Evolutionary conservation across 2,329 filamentous ascomycete genomes (phyloP).

Genomic region (Akanthomyces muscarius): DNA sequence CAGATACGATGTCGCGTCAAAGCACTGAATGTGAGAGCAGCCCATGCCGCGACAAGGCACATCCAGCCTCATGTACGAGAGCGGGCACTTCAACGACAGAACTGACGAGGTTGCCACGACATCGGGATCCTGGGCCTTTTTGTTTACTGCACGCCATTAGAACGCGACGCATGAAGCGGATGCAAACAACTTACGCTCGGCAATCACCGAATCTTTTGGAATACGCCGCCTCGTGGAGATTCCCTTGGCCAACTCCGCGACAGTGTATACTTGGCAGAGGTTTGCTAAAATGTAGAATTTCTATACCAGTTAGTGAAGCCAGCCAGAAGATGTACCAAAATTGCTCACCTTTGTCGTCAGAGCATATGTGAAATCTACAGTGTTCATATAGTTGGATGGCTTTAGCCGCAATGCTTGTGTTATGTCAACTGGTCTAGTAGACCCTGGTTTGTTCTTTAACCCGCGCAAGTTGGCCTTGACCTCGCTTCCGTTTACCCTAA

Average conservation of each 20-base stretch:
- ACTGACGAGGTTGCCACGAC: slow-evolving; percentile 85
- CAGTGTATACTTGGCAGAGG: slow-evolving; percentile 68
- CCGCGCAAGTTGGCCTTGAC: slow-evolving; percentile 91
- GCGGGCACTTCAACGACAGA: slow-evolving; percentile 86
- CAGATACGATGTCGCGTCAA: slow-evolving; percentile 87
- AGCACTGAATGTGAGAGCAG: slow-evolving; percentile 91
- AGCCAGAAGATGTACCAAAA: slow-evolving; percentile 21
- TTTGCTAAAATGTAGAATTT: slow-evolving; percentile 70
- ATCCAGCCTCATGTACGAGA: slow-evolving; percentile 78
- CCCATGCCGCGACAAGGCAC: slow-evolving; percentile 73
- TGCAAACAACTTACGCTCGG: slow-evolving; percentile 62
- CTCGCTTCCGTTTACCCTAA: slow-evolving; percentile 84
- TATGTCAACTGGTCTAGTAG: slow-evolving; percentile 89
- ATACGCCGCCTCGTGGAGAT: slow-evolving; percentile 69
- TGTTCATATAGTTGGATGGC: slow-evolving; percentile 69
- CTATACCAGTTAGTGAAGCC: slow-evolving; percentile 36
- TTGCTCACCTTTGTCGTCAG: slow-evolving; percentile 74
- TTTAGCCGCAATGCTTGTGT: slow-evolving; percentile 67
- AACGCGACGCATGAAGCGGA: background rate
- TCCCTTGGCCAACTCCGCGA: slow-evolving; percentile 65
- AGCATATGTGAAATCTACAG: slow-evolving; percentile 83
- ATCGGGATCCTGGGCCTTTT: slow-evolving; percentile 78
- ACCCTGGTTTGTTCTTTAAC: slow-evolving; percentile 92
- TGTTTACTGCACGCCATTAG: slow-evolving; percentile 57
- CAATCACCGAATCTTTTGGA: slow-evolving; percentile 73